These are phyloP conservation scores for Triadica sebifera DNA, from an alignment of 345 rosid species.

Conservation along the genomic window DNA sequence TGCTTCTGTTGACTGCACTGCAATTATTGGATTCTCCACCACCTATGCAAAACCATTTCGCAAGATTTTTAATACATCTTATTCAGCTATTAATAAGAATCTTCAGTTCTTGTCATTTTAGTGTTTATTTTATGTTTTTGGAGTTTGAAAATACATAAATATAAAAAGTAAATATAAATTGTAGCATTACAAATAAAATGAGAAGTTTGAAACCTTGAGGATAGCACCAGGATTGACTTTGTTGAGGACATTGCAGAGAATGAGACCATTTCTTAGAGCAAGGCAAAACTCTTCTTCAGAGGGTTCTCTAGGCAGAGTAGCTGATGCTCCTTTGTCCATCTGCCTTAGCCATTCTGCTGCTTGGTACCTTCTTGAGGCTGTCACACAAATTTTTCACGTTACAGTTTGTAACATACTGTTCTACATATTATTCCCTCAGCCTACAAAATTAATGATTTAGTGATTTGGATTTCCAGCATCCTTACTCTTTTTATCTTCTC, in stretches of 20 bases:
- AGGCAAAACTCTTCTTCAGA: slow-evolving; percentile 75
- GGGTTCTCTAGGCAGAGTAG: slow-evolving; percentile 57
- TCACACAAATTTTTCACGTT: background rate
- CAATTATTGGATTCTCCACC: slow-evolving; percentile 72
- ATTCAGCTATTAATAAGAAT: no score
- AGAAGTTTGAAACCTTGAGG: slow-evolving; percentile 51
- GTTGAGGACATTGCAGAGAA: slow-evolving; percentile 94
- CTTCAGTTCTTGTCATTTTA: no score
- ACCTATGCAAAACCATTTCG: slow-evolving; percentile 38
- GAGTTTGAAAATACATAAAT: no score
- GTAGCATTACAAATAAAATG: no score
- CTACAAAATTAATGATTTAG: no score
- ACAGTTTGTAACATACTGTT: no score
- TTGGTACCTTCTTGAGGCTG: slow-evolving; percentile 85
- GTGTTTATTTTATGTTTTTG: no score
- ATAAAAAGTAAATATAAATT: no score
- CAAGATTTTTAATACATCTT: background rate
- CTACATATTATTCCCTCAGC: no score
- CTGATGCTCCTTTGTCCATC: slow-evolving; percentile 71
- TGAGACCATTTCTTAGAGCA: slow-evolving; percentile 82
- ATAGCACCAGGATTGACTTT: slow-evolving; percentile 95
- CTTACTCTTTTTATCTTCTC: no score
- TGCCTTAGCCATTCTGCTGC: slow-evolving; percentile 89
- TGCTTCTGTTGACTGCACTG: slow-evolving; percentile 73
- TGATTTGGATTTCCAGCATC: no score